Conservation (phyloP, 2,329 filamentous ascomycete genomes). For the Alternaria triticimaculans region DNA sequence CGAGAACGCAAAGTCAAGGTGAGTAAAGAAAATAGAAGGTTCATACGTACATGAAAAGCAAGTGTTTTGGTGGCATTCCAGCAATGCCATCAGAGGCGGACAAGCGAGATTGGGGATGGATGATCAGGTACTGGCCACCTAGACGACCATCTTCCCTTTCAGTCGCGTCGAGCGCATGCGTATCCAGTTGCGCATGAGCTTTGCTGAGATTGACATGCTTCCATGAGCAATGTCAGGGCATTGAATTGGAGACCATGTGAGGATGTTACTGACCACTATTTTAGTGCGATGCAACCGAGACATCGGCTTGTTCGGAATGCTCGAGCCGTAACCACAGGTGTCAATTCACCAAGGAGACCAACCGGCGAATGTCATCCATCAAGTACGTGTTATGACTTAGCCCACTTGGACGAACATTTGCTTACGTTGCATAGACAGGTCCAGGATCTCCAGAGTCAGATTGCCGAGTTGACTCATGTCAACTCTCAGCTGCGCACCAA, state of each 20-base stretch:
- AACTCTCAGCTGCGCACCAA: conserved; percentile 75
- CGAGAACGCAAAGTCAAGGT: conserved; percentile 78
- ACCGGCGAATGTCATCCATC: conserved; percentile 97
- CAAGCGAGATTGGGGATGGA: not conserved
- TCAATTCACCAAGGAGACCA: conserved; percentile 99
- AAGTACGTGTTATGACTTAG: conserved; percentile 63
- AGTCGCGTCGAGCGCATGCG: not conserved
- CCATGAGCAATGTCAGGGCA: conserved; percentile 1
- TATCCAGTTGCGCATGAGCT: not conserved
- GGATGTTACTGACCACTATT: conserved; percentile 19
- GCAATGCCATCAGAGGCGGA: not conserved
- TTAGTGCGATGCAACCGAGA: conserved; percentile 93
- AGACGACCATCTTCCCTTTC: not conserved
- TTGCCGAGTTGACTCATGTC: conserved; percentile 79
- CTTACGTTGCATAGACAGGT: conserved; percentile 68
- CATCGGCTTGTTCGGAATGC: conserved; percentile 94
- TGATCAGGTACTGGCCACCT: not conserved
- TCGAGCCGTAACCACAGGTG: conserved; percentile 96
- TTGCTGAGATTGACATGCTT: not conserved
- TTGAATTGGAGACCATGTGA: not conserved
- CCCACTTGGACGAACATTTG: not conserved
- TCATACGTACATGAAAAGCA: not conserved
- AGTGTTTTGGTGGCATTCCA: not conserved
- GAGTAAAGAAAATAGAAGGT: not conserved
- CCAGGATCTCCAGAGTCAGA: conserved; percentile 93